Evolutionary conservation across 2,329 filamentous ascomycete species (phyloP).

Genomic region (Nigrograna mackinnonii): DNA sequence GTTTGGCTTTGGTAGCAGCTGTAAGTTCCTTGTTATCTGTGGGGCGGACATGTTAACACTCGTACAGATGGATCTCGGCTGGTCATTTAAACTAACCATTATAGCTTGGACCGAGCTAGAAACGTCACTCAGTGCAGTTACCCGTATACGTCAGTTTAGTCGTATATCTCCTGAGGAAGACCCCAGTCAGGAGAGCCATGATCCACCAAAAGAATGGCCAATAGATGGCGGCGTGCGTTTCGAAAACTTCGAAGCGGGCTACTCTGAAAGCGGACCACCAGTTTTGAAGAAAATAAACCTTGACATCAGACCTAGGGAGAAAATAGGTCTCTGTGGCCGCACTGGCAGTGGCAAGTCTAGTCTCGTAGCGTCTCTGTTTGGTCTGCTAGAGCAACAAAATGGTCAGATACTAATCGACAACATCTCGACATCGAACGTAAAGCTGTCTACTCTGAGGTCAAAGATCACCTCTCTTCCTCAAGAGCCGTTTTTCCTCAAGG

Average conservation of each 20-base stretch:
- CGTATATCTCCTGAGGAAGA: background rate
- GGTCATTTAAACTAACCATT: constrained; percentile 34
- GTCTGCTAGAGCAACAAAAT: constrained; percentile 43
- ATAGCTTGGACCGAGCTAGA: constrained; percentile 43
- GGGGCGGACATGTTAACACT: no score
- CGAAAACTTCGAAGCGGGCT: constrained; percentile 40
- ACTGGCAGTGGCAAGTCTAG: constrained; percentile 52
- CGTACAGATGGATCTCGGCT: constrained; percentile 34
- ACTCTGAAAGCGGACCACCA: constrained; percentile 18
- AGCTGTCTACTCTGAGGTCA: background rate
- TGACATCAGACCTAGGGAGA: constrained; percentile 43
- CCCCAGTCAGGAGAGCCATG: constrained; percentile 23
- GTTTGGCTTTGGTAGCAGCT: no score
- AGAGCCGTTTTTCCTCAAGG: constrained; percentile 52
- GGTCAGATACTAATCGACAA: constrained; percentile 51
- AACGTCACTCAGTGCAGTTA: constrained; percentile 19
- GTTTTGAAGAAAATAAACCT: constrained; percentile 48
- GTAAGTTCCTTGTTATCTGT: no score
- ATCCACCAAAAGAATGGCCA: constrained; percentile 40
- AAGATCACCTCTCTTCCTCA: constrained; percentile 57
- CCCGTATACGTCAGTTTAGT: background rate
- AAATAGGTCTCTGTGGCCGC: constrained; percentile 53
- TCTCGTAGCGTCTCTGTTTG: constrained; percentile 45
- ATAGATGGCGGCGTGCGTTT: constrained; percentile 41
- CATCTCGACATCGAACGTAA: constrained; percentile 39